Evolutionary conservation across 2,329 filamentous ascomycete genomes (phyloP).

Genomic region (Sporothrix pallida): DNA sequence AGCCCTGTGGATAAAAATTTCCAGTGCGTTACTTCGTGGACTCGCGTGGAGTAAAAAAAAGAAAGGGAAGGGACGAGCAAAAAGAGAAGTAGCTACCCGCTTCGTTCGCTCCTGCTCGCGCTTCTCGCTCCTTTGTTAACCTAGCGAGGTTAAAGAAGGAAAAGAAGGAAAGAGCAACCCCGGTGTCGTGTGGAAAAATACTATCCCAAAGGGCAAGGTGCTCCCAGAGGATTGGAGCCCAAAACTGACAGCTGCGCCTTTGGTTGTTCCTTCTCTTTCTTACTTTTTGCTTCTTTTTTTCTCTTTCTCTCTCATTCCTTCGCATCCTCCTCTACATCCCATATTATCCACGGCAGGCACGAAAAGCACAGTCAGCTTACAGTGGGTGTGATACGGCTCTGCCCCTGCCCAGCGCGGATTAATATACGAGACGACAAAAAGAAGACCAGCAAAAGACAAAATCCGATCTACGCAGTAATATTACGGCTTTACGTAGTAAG

Average conservation of each 20-base stretch:
- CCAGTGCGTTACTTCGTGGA: background rate
- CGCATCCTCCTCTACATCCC: background rate
- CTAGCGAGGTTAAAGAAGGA: background rate
- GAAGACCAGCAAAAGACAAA: background rate
- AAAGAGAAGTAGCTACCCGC: background rate
- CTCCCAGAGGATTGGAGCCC: background rate
- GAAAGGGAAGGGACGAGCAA: background rate
- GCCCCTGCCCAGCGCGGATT: background rate
- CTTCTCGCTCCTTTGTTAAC: constrained; percentile 10
- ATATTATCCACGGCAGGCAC: background rate
- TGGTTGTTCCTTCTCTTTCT: background rate
- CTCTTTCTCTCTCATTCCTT: background rate
- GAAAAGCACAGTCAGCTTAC: constrained; percentile 26
- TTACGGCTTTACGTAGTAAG: too few species aligned
- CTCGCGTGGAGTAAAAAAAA: constrained; percentile 1
- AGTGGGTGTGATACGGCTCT: background rate
- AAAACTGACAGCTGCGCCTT: background rate
- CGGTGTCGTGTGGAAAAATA: constrained; percentile 1
- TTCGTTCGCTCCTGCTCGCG: constrained; percentile 2
- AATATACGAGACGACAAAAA: constrained; percentile 5
- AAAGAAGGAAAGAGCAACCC: constrained; percentile 1
- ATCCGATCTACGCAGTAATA: background rate
- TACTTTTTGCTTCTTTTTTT: constrained; percentile 10
- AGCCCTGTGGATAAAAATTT: constrained; percentile 32
- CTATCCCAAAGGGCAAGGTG: background rate